A percentile compares a stretch with the other conserved stretches of the same genome.
These are phyloP conservation scores for Russula brevipes DNA, from an alignment of 768 basidiomycete species.

Conservation along the genomic window DNA sequence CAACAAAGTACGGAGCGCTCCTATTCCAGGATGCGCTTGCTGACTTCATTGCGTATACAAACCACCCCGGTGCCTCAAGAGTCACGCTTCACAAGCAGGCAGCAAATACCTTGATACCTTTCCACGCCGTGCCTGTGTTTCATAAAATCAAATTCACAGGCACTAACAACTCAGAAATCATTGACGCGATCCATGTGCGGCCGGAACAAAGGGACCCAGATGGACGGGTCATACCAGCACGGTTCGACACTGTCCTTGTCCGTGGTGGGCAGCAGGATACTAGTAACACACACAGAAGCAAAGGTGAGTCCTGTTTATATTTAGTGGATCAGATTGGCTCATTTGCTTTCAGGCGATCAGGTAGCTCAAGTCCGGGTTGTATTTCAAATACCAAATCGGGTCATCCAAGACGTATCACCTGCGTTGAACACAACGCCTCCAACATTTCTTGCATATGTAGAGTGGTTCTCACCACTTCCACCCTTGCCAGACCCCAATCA, in stretches of 20 bases:
- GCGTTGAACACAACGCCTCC: not conserved
- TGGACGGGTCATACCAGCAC: too few species aligned
- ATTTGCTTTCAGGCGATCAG: not conserved
- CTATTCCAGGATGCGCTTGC: not conserved
- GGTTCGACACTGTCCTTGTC: too few species aligned
- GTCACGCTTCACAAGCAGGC: not conserved
- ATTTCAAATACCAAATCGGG: not conserved
- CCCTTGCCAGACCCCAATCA: not conserved
- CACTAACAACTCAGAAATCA: not conserved
- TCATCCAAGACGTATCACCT: not conserved
- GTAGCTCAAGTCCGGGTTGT: not conserved
- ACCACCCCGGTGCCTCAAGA: not conserved
- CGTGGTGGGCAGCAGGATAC: too few species aligned
- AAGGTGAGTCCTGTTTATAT: too few species aligned
- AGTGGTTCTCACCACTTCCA: constrained; percentile 3
- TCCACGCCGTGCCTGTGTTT: not conserved
- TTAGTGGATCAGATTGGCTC: too few species aligned
- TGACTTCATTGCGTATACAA: too few species aligned
- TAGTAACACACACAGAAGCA: too few species aligned
- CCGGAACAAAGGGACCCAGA: not conserved
- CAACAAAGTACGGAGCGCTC: not conserved
- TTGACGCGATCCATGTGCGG: not conserved
- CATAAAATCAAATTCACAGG: not conserved
- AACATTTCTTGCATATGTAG: not conserved
- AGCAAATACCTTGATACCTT: not conserved